Base-by-base conservation (phyloP, 495 filamentous ascomycete species). In the Cercophora scortea region DNA sequence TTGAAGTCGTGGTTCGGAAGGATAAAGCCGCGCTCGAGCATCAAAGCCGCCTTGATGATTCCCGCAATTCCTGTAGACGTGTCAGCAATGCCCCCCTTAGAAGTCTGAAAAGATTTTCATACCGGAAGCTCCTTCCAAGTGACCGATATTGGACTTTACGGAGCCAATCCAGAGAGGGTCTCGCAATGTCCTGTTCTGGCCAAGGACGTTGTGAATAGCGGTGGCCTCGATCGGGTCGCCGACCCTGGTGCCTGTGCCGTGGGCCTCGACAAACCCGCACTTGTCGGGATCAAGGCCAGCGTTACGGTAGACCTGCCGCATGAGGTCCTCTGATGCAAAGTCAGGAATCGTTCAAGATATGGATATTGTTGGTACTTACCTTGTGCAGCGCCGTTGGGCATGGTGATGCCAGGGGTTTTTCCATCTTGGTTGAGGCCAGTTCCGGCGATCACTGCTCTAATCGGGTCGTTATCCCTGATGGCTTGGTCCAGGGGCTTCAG, bases 401-500 rank as follows among this genome's bases (percentile, higher is more conserved):
- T 70, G 2, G 77, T 83, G 38, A 86, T 83, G 11, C 79, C 78
- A 0, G 73, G 68, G 1, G 81, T 80, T 42, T 74, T 78, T 34
- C 81, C 80, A 60, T 85, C 80, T 49, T 83, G 74, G 56, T 86
- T 87, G 36, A 81, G 61, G 0, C 75, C 77, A 36, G 77, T 78
- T 6, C 69, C 76, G 15, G 75, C 73, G 49, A 90, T 82, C 15
- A 89, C 71, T 12, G 78, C 80, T 46, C 81, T 71, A 40, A 88
- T 81, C 7, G 78, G 75, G 49, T 82, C 76, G 18, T 75, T 74
- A 55, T 80, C 77, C 42, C 52, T 62, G 34, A 79, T 62, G n/a
- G 79, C 86, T 50, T 81, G 74, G n/a, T 66, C 60, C 4, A 88
- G 68, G 6, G 67, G 70, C 64, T 89, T 90, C 18, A 90, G 56